Evolutionary conservation across 805 yeast genomes (phyloP), one percentile per base, ranked within the genome.

Genomic region (Candida hispaniensis): DNA sequence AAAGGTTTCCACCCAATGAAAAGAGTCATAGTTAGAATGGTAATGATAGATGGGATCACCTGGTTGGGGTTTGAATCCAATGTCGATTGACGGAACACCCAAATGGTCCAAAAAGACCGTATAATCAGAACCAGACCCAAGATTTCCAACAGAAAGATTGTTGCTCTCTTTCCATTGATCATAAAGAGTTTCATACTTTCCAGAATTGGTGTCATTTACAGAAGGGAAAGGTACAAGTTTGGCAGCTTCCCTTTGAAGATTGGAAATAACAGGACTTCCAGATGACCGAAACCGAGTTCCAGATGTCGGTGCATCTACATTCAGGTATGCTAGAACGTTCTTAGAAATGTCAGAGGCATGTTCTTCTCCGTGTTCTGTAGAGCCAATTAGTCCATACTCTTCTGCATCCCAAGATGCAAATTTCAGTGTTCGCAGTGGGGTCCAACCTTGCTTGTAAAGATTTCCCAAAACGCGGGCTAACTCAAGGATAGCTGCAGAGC

Each of bases 391-490:
- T 0, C 79, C 88, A 43, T 69, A 69, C 48, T 75, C 82, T 44
- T 75, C 85, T 20, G 81, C 93, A 55, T 82, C 93, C 85, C 85
- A 82, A 17, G 80, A 73, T 0, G 77, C 76, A 28, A 82, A 61
- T 36, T 71, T 63, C 14, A 82, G 74, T 0, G 85, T 71, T 47
- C 91, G 61, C 33, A 69, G 52, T 7, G 93, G 93, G 47, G 66
- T 69, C 86, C 86, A 81, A 6, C 82, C 83, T 10, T 44, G 38
- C 41, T 65, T 58, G 18, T 52, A 42, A 34, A 79, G 58, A 26
- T 61, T 67, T 14, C 71, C 67, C 20, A 77, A 59, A 1, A 70
- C 74, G 30, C 80, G 61, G 6, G 75, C 74, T 25, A 79, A 56
- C 50, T 79, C 88, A 26, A 79, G 53, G 43, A 76, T 42, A 0